Base-by-base conservation (phyloP, 352 stramenopile species). In the Phytopythium ostracodes region DNA sequence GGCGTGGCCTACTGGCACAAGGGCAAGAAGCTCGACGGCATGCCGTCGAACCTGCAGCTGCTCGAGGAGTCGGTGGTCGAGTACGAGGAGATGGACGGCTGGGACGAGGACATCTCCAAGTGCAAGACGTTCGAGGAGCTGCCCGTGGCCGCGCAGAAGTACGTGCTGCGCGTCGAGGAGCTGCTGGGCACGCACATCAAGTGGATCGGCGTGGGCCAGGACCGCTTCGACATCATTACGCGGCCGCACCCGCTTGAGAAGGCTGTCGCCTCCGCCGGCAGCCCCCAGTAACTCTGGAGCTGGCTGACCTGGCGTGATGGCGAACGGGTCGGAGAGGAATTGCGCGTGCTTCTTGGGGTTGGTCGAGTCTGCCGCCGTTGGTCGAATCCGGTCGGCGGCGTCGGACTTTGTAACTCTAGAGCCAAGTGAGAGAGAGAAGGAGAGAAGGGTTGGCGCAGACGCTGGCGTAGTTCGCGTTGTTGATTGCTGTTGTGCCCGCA, bases 201-300 rank as follows among this genome's bases (percentile, higher is more conserved):
- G 73, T 99, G 97, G 96, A 99, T 99, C 67, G 97, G 97, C 59
- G 96, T 99, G 20, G 97, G 97, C 42, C 90, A 97, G 56, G 98
- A 98, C 79, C 88, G 97, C 53, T 88, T 96, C 60, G 96, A 98
- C 72, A 84, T 98, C 54, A 98, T 99, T 77, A 96, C 85, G 58
- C 81, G 85, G 20, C 66, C 78, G 40, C 84, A 91, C 64, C 84
- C 84, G 60, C 71, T 93, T 35, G 79, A 92, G 68, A 91, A 91
- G 65, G 69, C 78, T n/a, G 85, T 79, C 62, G 25, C 42, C 33
- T 27, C 29, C 4, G 49, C 25, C 27, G 24, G 27, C 29, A 24
- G 24, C 6, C 22, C 43, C n/a, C 52, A 59, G 52, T 59, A 47
- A n/a, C 18, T 47, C n/a, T n/a, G n/a, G n/a, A 29, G 25, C 29